These are phyloP conservation scores for Ophiostoma piceae DNA, from an alignment of 2,329 filamentous ascomycete genomes.

Conservation along the genomic window DNA sequence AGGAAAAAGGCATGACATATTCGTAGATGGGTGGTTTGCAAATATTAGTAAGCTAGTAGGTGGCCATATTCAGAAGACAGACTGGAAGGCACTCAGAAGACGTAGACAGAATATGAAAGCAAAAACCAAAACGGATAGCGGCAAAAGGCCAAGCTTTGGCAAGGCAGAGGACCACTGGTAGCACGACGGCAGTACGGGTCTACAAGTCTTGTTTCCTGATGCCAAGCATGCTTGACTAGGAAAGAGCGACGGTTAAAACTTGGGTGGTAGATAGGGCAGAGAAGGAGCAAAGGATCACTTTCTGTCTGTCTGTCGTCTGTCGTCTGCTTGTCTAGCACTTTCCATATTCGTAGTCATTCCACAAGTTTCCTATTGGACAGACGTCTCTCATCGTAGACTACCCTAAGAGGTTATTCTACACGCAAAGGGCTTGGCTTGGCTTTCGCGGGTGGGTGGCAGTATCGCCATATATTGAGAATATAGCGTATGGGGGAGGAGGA, in stretches of 20 bases:
- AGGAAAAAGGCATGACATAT: not conserved
- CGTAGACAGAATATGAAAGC: not conserved
- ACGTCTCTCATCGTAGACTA: too few relatives aligned
- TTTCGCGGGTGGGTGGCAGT: not conserved
- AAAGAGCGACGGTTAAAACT: not conserved
- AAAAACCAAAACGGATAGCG: not conserved
- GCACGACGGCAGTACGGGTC: not conserved
- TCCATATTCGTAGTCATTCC: not conserved
- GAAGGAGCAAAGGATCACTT: not conserved
- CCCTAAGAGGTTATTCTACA: constrained; percentile 1
- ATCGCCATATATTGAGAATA: not conserved
- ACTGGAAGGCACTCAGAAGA: not conserved
- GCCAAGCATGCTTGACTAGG: not conserved
- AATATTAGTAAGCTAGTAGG: not conserved
- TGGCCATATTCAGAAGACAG: too few relatives aligned
- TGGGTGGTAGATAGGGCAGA: not conserved
- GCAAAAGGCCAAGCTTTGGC: not conserved
- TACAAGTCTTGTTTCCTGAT: constrained; percentile 9
- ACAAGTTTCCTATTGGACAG: not conserved
- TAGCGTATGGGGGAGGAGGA: not conserved
- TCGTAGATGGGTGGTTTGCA: not conserved
- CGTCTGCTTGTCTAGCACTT: not conserved
- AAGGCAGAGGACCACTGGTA: not conserved
- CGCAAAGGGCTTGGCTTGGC: not conserved
- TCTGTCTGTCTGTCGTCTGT: not conserved